Evolutionary conservation across 1,284 basidiomycete species (phyloP).

Genomic region (Pseudozyma flocculosa): DNA sequence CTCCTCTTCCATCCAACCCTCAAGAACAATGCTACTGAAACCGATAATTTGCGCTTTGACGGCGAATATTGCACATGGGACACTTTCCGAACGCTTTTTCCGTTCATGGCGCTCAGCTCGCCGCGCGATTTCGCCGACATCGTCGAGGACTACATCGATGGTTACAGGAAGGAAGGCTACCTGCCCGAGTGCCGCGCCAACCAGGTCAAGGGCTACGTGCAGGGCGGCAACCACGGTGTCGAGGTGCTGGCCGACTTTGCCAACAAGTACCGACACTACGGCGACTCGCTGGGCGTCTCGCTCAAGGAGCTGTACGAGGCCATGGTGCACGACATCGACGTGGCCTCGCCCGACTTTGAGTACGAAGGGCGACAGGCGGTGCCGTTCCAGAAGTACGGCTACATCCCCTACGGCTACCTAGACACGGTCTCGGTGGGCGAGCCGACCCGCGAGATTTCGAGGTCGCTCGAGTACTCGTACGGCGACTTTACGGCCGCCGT

Average conservation of each 20-base stretch:
- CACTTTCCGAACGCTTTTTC: slow-evolving; percentile 43
- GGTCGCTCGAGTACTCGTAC: slow-evolving; percentile 57
- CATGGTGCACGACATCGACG: slow-evolving; percentile 54
- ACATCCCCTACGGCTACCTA: slow-evolving; percentile 41
- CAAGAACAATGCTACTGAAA: too few species aligned
- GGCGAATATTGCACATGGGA: too few species aligned
- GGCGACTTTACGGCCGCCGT: slow-evolving; percentile 62
- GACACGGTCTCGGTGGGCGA: slow-evolving; percentile 39
- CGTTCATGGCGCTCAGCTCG: slow-evolving; percentile 40
- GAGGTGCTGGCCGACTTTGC: slow-evolving; percentile 44
- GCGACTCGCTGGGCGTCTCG: slow-evolving; percentile 25
- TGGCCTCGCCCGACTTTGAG: slow-evolving; percentile 56
- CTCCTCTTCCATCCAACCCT: too few species aligned
- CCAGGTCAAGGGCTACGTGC: slow-evolving; percentile 35
- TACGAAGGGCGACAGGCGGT: slow-evolving; percentile 40
- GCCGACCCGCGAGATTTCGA: slow-evolving; percentile 42
- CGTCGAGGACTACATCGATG: slow-evolving; percentile 49
- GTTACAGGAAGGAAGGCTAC: slow-evolving; percentile 41
- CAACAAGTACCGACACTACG: slow-evolving; percentile 39
- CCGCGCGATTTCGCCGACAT: slow-evolving; percentile 45
- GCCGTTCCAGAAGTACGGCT: slow-evolving; percentile 38
- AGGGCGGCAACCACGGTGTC: slow-evolving; percentile 42
- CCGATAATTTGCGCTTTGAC: too few species aligned
- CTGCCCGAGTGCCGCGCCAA: slow-evolving; percentile 52
- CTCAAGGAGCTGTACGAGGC: slow-evolving; percentile 41